A percentile compares a stretch with the other conserved stretches of the same genome.
These are phyloP conservation scores for Lenwebbia sp. DNA, from an alignment of 345 rosid species.

Conservation along the genomic window DNA sequence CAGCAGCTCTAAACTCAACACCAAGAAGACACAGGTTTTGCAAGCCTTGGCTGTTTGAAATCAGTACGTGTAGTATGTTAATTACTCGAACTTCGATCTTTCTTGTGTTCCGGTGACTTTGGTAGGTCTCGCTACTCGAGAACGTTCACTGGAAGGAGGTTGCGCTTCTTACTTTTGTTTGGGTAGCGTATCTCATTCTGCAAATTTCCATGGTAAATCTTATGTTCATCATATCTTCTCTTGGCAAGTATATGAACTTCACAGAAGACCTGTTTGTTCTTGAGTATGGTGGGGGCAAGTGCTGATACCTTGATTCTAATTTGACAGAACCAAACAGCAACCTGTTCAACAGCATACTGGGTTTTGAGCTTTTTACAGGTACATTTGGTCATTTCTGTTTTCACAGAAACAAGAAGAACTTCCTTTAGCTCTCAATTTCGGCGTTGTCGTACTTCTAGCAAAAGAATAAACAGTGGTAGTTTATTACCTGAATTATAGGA, in stretches of 20 bases:
- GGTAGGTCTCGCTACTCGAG: slow-evolving; percentile 18
- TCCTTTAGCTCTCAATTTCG: not conserved
- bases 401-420: not conserved
- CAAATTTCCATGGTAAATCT: slow-evolving; percentile 22
- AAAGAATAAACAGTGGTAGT: not conserved
- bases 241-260: not conserved
- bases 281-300: not conserved
- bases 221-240: not conserved
- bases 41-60: not conserved
- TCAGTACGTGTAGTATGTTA: not conserved
- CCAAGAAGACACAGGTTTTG: not conserved
- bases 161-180: slow-evolving; percentile 18
- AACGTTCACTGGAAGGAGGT: slow-evolving; percentile 26
- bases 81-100: not conserved
- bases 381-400: not conserved
- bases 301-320: not conserved
- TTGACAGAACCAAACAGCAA: slow-evolving; percentile 14
- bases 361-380: slow-evolving; percentile 18
- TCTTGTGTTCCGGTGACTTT: not conserved
- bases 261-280: not conserved
- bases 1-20: not conserved
- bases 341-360: slow-evolving; percentile 22
- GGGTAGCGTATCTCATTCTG: slow-evolving; percentile 16
- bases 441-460: not conserved
- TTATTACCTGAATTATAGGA: not conserved